Percentiles rank a stretch among this genome's conserved stretches.
Conservation (phyloP, 176 grass and related monocot species). For the Rhynchospora tenuis region DNA sequence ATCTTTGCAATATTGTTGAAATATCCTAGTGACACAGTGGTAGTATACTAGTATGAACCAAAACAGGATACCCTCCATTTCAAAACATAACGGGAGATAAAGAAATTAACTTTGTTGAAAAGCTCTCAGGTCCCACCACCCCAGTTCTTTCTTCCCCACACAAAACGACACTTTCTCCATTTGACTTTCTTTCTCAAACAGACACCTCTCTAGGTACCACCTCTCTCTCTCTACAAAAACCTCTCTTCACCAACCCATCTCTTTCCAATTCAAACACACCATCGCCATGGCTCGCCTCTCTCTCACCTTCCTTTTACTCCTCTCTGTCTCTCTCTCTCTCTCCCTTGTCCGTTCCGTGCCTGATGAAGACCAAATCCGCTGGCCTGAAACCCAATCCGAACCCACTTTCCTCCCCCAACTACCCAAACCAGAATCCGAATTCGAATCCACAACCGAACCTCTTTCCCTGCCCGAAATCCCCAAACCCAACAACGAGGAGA, state of each 20-base stretch:
- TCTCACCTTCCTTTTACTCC: constrained; percentile 21
- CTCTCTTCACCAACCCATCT: not conserved
- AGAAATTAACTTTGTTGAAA: not conserved
- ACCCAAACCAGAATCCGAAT: not conserved
- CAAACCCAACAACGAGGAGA: not conserved
- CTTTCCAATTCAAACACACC: not conserved
- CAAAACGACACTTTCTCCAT: not conserved
- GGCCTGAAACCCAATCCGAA: not conserved
- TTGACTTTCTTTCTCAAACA: not conserved
- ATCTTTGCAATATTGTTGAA: no score
- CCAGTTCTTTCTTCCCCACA: not conserved
- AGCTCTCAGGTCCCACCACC: not conserved
- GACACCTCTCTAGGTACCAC: not conserved
- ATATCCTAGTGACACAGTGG: no score
- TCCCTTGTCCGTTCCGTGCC: constrained; percentile 14
- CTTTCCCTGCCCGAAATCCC: not conserved
- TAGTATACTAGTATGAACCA: no score
- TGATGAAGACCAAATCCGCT: not conserved
- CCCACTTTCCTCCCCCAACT: not conserved
- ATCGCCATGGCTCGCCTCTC: constrained; percentile 38
- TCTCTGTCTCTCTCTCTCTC: constrained; percentile 27
- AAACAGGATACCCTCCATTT: not conserved
- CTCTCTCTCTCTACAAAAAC: not conserved
- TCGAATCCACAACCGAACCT: not conserved
- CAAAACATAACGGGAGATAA: not conserved